Conservation (phyloP, 192 early-diverging fungal species). For the Rhizophagus clarus region DNA sequence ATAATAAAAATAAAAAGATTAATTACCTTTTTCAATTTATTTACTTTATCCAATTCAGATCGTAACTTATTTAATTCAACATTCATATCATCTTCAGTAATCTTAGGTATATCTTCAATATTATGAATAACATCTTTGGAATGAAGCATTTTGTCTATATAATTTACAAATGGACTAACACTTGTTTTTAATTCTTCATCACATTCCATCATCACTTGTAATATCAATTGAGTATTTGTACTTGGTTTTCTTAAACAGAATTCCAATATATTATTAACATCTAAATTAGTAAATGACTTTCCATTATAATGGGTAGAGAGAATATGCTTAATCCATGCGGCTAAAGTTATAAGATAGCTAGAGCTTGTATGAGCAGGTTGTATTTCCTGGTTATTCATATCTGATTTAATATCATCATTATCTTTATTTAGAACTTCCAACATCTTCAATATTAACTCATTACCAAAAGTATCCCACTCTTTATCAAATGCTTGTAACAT, state of each 20-base stretch:
- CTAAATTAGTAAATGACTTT: constrained; percentile 31
- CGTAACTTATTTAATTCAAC: neutral
- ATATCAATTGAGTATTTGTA: constrained; percentile 46
- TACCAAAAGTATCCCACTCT: constrained; percentile 36
- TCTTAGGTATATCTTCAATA: constrained; percentile 13
- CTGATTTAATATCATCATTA: constrained; percentile 14
- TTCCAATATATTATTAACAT: constrained; percentile 59
- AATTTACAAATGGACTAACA: constrained; percentile 39
- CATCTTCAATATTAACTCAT: constrained; percentile 36
- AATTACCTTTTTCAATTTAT: neutral
- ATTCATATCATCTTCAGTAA: neutral
- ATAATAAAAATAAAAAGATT: neutral
- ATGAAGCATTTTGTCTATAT: constrained; percentile 36
- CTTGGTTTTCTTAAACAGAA: constrained; percentile 60
- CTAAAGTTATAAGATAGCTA: constrained; percentile 33
- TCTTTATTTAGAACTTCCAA: constrained; percentile 31
- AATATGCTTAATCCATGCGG: constrained; percentile 60
- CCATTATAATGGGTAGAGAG: constrained; percentile 38
- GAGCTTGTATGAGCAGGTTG: neutral
- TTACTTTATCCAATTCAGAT: neutral
- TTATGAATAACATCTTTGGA: neutral
- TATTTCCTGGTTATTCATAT: neutral
- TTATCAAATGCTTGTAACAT: constrained; percentile 45
- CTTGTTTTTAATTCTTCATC: constrained; percentile 28
- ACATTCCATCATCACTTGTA: constrained; percentile 28